phyloP scores from a whole-genome alignment of 805 yeast species.

The Cyberlindnera suaveolens region DNA sequence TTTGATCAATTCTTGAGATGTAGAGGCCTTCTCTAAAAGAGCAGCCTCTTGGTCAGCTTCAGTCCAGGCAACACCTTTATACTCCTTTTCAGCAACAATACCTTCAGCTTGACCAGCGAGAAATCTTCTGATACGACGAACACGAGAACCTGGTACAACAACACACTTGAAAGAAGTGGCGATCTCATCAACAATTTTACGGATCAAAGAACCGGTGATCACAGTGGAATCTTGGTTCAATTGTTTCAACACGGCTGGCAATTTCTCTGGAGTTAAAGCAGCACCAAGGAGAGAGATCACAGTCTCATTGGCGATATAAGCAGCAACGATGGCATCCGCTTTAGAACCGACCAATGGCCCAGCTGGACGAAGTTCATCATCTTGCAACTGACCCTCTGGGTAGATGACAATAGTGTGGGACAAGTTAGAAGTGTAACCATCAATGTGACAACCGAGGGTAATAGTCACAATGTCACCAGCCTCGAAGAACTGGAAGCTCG shows the following conservation, averaged over 20 bases:
- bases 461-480: conserved; percentile 86
- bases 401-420: conserved; percentile 85
- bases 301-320: conserved; percentile 85
- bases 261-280: conserved; percentile 67
- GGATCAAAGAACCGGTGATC: conserved; percentile 65
- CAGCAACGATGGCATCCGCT: conserved; percentile 88
- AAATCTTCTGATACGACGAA: conserved; percentile 87
- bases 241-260: conserved; percentile 46
- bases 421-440: conserved; percentile 85
- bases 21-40: conserved; percentile 39
- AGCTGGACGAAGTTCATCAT: conserved; percentile 39
- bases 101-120: conserved; percentile 95
- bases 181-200: conserved; percentile 75
- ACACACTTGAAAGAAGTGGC: conserved; percentile 80
- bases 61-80: conserved; percentile 87
- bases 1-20: conserved; percentile 35
- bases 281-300: conserved; percentile 71
- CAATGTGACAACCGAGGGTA: conserved; percentile 84
- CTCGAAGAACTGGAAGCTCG: conserved; percentile 34
- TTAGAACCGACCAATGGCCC: conserved; percentile 80
- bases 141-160: conserved; percentile 88
- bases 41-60: conserved; percentile 71
- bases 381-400: conserved; percentile 49
- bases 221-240: conserved; percentile 23
- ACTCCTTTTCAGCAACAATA: conserved; percentile 84